Base-by-base conservation (phyloP, 169 alveolate genomes). In the Cystoisospora suis region DNA sequence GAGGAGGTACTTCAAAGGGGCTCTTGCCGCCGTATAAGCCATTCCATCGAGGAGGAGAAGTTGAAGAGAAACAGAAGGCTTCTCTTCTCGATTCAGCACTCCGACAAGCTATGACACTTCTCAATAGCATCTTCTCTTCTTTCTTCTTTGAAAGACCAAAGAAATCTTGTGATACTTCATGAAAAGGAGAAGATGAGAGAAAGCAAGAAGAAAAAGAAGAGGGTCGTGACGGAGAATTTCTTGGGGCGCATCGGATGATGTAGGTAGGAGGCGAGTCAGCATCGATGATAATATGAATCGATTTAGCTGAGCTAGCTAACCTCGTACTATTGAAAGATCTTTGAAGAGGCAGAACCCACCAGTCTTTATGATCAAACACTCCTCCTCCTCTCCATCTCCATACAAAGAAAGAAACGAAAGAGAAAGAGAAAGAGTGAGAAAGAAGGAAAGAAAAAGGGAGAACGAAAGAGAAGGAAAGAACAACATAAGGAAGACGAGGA, bases 331-430 rank as follows among this genome's bases (percentile, higher is more conserved):
- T 87, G 58, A 87, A 70, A 53, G 56, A 70, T 45, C 91, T 86
- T 47, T 87, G 91, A 75, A 87, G 79, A 44, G 91, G 91, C 81
- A 87, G 87, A 86, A 87, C 91, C 91, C 91, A 87, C 91, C 91
- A 87, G 36, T 49, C 87, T 9, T 32, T 42, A 12, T 86, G 91
- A 56, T 87, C 91, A 40, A 87, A 49, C 49, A 70, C 42, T 58
- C 80, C 53, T 75, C 56, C 49, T 0, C 7, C 4, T 69, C 69
- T 27, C 87, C 70, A 9, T 36, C 53, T 9, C 36, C 56, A 38
- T 29, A 32, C 56, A 40, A 38, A 2, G 86, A 20, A 5, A 87
- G 91, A 44, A 45, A 23, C 40, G 49, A 72, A 5, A 38, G 32
- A n/a, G n/a, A n/a, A n/a, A n/a, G n/a, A 53, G 23, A 12, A 23